Conservation (phyloP, 1,284 basidiomycete species). For the Singerocomus inundabilis region DNA sequence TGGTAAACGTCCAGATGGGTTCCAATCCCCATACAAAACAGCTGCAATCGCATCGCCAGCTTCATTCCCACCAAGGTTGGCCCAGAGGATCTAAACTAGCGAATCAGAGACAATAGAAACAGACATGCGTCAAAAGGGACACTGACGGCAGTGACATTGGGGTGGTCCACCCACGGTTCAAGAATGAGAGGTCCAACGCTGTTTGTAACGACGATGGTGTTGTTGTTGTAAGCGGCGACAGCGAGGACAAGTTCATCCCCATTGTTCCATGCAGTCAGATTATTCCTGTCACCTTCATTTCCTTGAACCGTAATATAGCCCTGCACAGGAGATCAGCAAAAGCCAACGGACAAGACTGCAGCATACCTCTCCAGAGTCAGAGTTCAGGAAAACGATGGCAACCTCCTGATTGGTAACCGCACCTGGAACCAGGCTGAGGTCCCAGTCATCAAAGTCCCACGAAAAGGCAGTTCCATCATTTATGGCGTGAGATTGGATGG, state of each 20-base stretch:
- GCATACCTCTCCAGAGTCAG: constrained; percentile 41
- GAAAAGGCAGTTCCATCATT: constrained; percentile 36
- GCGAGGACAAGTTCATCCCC: constrained; percentile 45
- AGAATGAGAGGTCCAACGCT: constrained; percentile 51
- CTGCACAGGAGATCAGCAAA: constrained; percentile 28
- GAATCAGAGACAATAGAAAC: neutral
- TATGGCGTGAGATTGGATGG: constrained; percentile 36
- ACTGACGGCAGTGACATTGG: constrained; percentile 48
- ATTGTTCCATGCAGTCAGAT: constrained; percentile 57
- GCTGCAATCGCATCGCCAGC: constrained; percentile 42
- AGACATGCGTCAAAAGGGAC: neutral
- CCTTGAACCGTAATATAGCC: constrained; percentile 54
- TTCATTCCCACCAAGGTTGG: constrained; percentile 60
- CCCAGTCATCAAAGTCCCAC: constrained; percentile 38
- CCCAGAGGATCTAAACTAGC: constrained; percentile 39
- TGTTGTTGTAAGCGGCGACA: constrained; percentile 41
- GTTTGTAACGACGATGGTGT: constrained; percentile 60
- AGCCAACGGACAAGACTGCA: neutral
- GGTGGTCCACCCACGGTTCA: constrained; percentile 52
- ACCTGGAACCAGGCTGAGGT: constrained; percentile 29
- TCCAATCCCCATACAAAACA: constrained; percentile 50
- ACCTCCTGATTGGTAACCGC: constrained; percentile 30
- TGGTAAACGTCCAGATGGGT: constrained; percentile 55
- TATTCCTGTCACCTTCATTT: constrained; percentile 46
- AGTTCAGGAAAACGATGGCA: constrained; percentile 41